Base-by-base conservation (phyloP, 2,329 filamentous ascomycete genomes). In the Xylaria sp. region DNA sequence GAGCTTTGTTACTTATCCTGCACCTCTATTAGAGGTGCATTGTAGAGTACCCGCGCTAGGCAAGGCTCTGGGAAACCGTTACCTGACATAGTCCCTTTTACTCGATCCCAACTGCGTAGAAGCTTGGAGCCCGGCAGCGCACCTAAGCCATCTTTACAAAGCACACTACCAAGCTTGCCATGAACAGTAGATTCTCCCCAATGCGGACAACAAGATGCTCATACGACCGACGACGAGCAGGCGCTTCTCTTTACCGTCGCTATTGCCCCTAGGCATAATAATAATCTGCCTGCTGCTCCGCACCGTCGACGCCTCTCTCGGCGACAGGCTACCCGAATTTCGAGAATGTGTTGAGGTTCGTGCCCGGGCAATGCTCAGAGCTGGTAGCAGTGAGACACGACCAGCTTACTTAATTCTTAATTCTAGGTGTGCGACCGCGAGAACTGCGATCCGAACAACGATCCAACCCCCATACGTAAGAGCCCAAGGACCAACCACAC, bases 311-410 rank as follows among this genome's bases (percentile, higher is more conserved):
- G 96, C 94, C 33, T 97, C 94, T 4, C 76, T 90, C 58, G 96
- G 96, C 72, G 96, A 99, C 80, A 87, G 89, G 64, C 84, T 97
- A 68, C 93, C 93, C 20, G 94, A 97, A 76, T 99, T 99, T 79
- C 87, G 86, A 77, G 86, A 94, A 80, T 99, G 96, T 79, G 88
- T 98, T 62, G 82, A 93, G 85, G 95, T 97, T 83, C 72, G 83
- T 80, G 49, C 13, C 49, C 33, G 7, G 6, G 33, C 33, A 11
- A 9, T 31, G 13, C 36, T n/a, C n/a, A 5, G n/a, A n/a, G 7
- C 33, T 7, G 11, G 46, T 17, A 31, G 26, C 33, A 46, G 36
- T n/a, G 46, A 53, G 66, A 53, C 38, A 58, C n/a, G 5, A 58
- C 38, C 49, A n/a, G 59, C 48, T 40, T 26, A 23, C 20, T 7